Base-by-base conservation (phyloP, 164 flowering plant species). In the Santalum album region DNA sequence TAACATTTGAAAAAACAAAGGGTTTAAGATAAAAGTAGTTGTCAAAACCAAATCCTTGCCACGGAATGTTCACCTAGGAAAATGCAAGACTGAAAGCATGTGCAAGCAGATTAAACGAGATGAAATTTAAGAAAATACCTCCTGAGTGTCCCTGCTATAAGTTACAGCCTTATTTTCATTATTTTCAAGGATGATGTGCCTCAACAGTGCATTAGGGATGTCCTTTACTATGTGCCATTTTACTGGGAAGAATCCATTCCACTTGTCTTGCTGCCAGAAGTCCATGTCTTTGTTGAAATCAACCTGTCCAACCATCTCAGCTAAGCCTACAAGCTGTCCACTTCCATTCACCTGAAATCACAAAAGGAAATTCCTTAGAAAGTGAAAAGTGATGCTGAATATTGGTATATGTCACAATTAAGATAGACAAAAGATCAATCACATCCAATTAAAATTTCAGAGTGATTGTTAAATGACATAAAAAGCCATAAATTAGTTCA, bases 141-240 rank as follows among this genome's bases (percentile, higher is more conserved):
- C 96, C 50, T 88, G 96, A 10, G 92, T 83, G 59, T 85, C 96
- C 69, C 90, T 70, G 55, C 73, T 79, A 34, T 61, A 62, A 12
- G 96, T 83, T 7, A 88, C 92, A 49, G 86, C 52, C 55, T 60
- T 75, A 57, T 78, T 75, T n/a, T 83, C 96, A 67, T 83, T 87
- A 57, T 78, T 72, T 60, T 81, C 90, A 19, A 83, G 78, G 54
- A 74, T 67, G 51, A 88, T 88, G 53, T 85, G 96, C 49, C 70
- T 57, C 58, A 88, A 58, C 51, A 61, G 64, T 42, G 52, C 55
- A 57, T 80, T 78, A 2, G 94, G 82, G 24, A 88, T 59, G 56
- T 88, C 96, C 60, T 88, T 88, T 50, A 85, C 57, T 9, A 85
- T 69, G 63, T 81, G 88, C 96, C 96, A 85, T 54, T 78, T 72